phyloP scores from a whole-genome alignment of 23 red algal genomes.

The Chondrus crispus region DNA sequence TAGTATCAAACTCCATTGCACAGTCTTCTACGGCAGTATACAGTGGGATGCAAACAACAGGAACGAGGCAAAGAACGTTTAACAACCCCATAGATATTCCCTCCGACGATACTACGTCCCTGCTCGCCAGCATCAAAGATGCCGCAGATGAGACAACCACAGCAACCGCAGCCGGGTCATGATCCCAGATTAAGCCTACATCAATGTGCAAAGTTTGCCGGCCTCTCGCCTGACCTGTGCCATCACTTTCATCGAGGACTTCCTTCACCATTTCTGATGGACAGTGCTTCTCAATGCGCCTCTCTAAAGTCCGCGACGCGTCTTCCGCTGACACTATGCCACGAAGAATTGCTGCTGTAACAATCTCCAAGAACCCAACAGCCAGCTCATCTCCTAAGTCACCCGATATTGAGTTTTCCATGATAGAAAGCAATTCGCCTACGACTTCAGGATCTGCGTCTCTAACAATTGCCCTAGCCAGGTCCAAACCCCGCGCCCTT shows the following conservation, averaged over 20 bases:
- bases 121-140: conserved; percentile 22
- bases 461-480: not conserved
- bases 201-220: conserved; percentile 12
- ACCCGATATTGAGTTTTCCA: conserved; percentile 20
- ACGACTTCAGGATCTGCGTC: not conserved
- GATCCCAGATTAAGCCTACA: conserved; percentile 42
- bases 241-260: not conserved
- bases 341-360: conserved; percentile 15
- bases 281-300: conserved; percentile 14
- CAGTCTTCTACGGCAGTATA: conserved; percentile 47
- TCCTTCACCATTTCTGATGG: conserved; percentile 18
- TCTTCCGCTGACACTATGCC: not conserved
- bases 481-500: conserved; percentile 11
- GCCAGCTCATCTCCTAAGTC: conserved; percentile 10
- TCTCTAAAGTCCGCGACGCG: not conserved
- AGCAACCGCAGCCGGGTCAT: conserved; percentile 24
- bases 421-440: not conserved
- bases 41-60: conserved; percentile 50
- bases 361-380: conserved; percentile 27
- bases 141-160: conserved; percentile 33
- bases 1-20: not conserved
- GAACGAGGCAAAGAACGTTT: conserved; percentile 40
- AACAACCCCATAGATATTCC: conserved; percentile 31
- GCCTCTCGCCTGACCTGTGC: not conserved
- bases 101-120: not conserved